Conservation (phyloP, 768 basidiomycete species). For the Paxillus involutus region DNA sequence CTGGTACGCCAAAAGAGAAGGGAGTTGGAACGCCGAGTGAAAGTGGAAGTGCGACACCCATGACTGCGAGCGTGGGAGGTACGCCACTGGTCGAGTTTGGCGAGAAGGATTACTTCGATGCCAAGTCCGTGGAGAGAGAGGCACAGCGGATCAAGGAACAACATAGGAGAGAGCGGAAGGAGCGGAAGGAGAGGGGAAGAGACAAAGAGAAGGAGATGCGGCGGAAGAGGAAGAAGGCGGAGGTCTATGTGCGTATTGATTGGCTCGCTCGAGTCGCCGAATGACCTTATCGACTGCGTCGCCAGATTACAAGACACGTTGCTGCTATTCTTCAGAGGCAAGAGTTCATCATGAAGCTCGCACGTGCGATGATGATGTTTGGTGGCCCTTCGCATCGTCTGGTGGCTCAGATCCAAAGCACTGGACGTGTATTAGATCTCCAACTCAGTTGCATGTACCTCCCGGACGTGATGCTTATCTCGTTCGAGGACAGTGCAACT, state of each 20-base stretch:
- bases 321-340: conserved; percentile 81
- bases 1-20: conserved; percentile 9
- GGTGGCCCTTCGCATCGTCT: conserved; percentile 83
- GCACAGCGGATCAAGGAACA: conserved; percentile 15
- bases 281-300: background rate
- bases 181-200: conserved; percentile 37
- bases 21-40: conserved; percentile 9
- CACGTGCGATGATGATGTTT: conserved; percentile 88
- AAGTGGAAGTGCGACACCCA: conserved; percentile 19
- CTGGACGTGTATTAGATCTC: conserved; percentile 77
- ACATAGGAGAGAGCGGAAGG: conserved; percentile 38
- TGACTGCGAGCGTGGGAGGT: conserved; percentile 13
- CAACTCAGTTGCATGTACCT: conserved; percentile 72
- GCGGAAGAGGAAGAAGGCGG: conserved; percentile 66
- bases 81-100: conserved; percentile 19
- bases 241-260: conserved; percentile 64
- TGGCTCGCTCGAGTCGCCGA: background rate
- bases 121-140: conserved; percentile 29
- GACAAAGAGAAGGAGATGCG: conserved; percentile 37
- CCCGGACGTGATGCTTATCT: conserved; percentile 74
- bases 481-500: conserved; percentile 78
- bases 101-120: conserved; percentile 32
- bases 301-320: conserved; percentile 78
- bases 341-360: conserved; percentile 82
- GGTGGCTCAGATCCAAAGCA: conserved; percentile 77